Base-by-base conservation (phyloP, 2,329 filamentous ascomycete genomes). In the Aspergillus luchuensis region DNA sequence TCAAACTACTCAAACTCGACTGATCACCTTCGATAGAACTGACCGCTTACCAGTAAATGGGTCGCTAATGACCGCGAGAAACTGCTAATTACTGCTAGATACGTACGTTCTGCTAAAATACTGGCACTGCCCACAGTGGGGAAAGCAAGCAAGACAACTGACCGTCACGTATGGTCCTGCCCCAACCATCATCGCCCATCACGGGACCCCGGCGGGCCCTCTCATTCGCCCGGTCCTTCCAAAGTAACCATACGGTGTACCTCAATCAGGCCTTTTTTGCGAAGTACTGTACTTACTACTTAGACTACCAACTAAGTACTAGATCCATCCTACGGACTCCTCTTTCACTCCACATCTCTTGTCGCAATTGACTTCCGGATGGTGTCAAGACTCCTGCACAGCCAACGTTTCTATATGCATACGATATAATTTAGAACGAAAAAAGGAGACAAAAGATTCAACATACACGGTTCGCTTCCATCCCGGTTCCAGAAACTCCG, bases 401-500 rank as follows among this genome's bases (percentile, higher is more conserved):
- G 60, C 59, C 56, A 63, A 65, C 50, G 50, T 61, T 47, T 63
- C 59, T 66, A 61, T 63, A 57, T 58, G 56, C 58, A 59, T 63
- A 60, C 58, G 56, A 62, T 56, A 60, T 59, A 47, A 36, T 36
- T 36, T 15, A 36, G 10, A 15, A 36, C 30, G 11, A 36, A 36
- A 36, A 36, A 36, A 36, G 5, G 11, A 13, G 11, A 36, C 11
- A 62, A 51, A 51, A 54, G 53, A 13, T 59, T 43, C 51, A 43
- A 64, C 30, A 61, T 56, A 58, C 43, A 30, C 59, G 53, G 56
- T 55, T 58, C 39, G 47, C 59, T 59, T 64, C 57, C 62, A 59
- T 60, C 56, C 56, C 62, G 61, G 58, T 60, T 61, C 56, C 61
- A 60, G 25, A 53, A 67, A 67, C 66, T 66, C 64, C 66, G 57